Conservation (phyloP, 2,329 filamentous ascomycete genomes). For the Incumbomyces delicatus region DNA sequence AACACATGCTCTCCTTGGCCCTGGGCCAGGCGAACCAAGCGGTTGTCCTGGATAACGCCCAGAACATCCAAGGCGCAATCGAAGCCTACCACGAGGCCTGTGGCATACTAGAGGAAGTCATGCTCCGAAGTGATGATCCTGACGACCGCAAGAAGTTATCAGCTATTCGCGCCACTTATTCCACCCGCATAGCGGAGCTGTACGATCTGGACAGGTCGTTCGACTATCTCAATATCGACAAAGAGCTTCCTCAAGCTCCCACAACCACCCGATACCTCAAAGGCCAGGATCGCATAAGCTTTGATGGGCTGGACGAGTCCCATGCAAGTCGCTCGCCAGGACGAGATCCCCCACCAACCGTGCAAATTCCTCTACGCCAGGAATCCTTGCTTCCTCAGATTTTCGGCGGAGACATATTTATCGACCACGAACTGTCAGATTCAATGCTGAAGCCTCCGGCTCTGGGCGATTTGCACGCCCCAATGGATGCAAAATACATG, state of each 20-base stretch:
- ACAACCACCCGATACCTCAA: constrained; percentile 45
- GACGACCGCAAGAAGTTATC: constrained; percentile 87
- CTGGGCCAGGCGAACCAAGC: constrained; percentile 93
- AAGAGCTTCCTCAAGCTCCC: constrained; percentile 64
- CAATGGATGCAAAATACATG: constrained; percentile 51
- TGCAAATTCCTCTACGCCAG: constrained; percentile 19
- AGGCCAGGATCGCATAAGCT: constrained; percentile 3
- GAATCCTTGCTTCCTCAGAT: constrained; percentile 20
- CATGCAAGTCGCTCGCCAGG: constrained; percentile 17
- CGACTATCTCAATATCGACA: constrained; percentile 42
- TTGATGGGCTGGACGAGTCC: constrained; percentile 11
- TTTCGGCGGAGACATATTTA: constrained; percentile 16
- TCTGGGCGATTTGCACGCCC: constrained; percentile 19
- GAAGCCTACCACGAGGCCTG: constrained; percentile 89
- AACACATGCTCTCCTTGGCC: constrained; percentile 92
- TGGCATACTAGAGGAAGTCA: constrained; percentile 74
- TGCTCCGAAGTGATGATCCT: constrained; percentile 70
- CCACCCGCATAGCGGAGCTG: constrained; percentile 77
- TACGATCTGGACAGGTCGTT: constrained; percentile 54
- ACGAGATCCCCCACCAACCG: not conserved
- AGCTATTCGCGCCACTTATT: constrained; percentile 85
- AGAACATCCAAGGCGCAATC: constrained; percentile 85
- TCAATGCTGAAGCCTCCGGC: constrained; percentile 16
- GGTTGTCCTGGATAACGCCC: constrained; percentile 88
- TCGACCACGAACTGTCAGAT: constrained; percentile 12